Evolutionary conservation across 345 rosid genomes (phyloP).

Genomic region (Raphanus raphanistrum): DNA sequence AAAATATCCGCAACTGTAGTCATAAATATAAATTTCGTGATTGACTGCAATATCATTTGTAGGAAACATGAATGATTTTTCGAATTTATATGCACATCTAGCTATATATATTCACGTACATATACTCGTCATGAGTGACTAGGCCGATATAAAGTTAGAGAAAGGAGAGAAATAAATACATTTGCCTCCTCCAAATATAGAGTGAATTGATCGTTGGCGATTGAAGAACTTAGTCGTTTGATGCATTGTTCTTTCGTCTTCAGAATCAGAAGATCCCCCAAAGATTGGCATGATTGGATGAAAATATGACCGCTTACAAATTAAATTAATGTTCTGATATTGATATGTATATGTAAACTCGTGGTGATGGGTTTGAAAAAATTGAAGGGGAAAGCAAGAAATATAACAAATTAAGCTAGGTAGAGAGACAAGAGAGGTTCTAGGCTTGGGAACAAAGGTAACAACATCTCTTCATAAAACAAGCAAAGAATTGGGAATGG

Average conservation of each 20-base stretch:
- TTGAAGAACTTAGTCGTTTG: constrained; percentile 43
- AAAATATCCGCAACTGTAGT: constrained; percentile 76
- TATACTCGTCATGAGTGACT: background rate
- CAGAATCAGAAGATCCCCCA: constrained; percentile 46
- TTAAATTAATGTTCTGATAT: background rate
- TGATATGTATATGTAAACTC: background rate
- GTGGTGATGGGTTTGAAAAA: background rate
- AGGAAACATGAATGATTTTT: background rate
- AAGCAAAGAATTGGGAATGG: constrained; percentile 67
- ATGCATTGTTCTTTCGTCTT: constrained; percentile 25
- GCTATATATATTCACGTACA: background rate
- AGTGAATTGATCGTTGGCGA: constrained; percentile 51
- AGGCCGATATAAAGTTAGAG: background rate
- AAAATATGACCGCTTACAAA: background rate
- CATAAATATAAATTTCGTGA: background rate
- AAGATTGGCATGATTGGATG: constrained; percentile 47
- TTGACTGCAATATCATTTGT: background rate
- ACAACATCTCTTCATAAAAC: constrained; percentile 33
- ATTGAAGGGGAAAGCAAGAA: background rate
- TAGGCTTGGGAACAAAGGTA: constrained; percentile 51
- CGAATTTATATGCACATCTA: background rate
- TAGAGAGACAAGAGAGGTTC: constrained; percentile 32
- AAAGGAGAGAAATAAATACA: constrained; percentile 38
- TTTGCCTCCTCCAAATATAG: constrained; percentile 73
- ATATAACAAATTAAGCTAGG: background rate